A percentile compares a stretch with the other conserved stretches of the same genome.
Conservation (phyloP, 1,139 yeast species). For the Taphrina pruni region DNA sequence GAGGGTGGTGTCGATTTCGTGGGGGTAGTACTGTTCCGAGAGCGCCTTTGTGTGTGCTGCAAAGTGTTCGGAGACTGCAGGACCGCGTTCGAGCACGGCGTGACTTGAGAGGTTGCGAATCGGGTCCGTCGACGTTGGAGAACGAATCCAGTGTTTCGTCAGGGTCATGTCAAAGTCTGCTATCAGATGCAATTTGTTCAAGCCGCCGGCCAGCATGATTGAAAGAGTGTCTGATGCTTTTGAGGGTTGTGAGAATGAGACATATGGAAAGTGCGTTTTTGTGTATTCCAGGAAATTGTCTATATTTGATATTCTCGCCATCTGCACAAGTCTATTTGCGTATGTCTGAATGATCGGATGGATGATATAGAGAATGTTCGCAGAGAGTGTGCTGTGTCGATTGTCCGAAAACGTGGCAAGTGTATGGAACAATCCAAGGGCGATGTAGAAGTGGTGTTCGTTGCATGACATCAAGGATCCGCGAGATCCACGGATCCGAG, state of each 20-base stretch:
- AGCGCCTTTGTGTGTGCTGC: constrained; percentile 24
- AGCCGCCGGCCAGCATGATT: neutral
- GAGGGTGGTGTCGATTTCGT: constrained; percentile 24
- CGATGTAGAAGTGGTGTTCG: neutral
- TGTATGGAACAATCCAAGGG: neutral
- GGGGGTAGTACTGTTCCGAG: constrained; percentile 31
- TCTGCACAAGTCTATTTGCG: neutral
- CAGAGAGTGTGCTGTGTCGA: neutral
- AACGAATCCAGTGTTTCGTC: constrained; percentile 38
- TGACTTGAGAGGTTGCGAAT: constrained; percentile 34
- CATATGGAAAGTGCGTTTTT: constrained; percentile 4
- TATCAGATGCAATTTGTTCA: constrained; percentile 19
- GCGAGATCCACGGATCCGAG: neutral
- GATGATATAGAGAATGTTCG: no score
- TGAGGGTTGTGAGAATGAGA: neutral
- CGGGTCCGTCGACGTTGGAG: neutral
- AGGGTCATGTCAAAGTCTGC: constrained; percentile 40
- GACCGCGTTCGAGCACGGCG: constrained; percentile 37
- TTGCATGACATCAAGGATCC: constrained; percentile 1
- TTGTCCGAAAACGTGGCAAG: no score
- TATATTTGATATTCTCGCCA: neutral
- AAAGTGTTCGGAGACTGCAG: constrained; percentile 20
- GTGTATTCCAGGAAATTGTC: constrained; percentile 6
- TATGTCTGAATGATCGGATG: no score
- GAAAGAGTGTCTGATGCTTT: neutral